Evolutionary conservation across 805 yeast species (phyloP).

Genomic region (Nakazawaea laoshanensis): DNA sequence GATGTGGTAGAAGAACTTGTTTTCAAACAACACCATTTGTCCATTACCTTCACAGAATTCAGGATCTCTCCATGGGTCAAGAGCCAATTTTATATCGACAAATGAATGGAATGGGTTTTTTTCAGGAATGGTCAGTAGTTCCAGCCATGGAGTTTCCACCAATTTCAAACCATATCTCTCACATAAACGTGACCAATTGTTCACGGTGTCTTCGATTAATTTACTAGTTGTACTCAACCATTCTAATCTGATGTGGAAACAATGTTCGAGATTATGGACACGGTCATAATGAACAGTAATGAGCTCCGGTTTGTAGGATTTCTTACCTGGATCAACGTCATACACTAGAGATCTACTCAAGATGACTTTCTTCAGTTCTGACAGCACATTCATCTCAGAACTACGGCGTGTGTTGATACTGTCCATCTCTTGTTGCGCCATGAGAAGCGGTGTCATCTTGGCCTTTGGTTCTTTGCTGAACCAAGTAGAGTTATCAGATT

Average conservation of each 20-base stretch:
- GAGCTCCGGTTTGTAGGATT: conserved; percentile 71
- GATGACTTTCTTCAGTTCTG: conserved; percentile 30
- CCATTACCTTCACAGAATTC: conserved; percentile 33
- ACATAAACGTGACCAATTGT: conserved; percentile 72
- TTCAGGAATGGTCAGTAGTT: conserved; percentile 66
- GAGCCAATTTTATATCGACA: conserved; percentile 53
- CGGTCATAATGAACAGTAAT: conserved; percentile 82
- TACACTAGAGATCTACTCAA: conserved; percentile 59
- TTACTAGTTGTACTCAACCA: conserved; percentile 91
- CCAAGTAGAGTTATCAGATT: conserved; percentile 6
- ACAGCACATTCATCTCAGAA: background rate
- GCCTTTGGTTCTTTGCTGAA: conserved; percentile 3
- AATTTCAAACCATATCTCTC: conserved; percentile 74
- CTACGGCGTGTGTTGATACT: background rate
- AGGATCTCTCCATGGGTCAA: conserved; percentile 64
- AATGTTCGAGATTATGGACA: conserved; percentile 90
- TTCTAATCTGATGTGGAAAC: conserved; percentile 84
- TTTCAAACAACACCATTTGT: conserved; percentile 32
- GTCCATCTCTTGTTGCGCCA: conserved; percentile 10
- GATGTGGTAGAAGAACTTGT: conserved; percentile 69
- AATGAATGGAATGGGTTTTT: conserved; percentile 85
- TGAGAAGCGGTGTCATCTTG: conserved; percentile 10
- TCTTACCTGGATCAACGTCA: conserved; percentile 66
- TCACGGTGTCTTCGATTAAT: conserved; percentile 70
- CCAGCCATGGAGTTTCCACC: conserved; percentile 90